Evolutionary conservation across 139 green algal species (phyloP).

Genomic region (Chlorella sorokiniana): DNA sequence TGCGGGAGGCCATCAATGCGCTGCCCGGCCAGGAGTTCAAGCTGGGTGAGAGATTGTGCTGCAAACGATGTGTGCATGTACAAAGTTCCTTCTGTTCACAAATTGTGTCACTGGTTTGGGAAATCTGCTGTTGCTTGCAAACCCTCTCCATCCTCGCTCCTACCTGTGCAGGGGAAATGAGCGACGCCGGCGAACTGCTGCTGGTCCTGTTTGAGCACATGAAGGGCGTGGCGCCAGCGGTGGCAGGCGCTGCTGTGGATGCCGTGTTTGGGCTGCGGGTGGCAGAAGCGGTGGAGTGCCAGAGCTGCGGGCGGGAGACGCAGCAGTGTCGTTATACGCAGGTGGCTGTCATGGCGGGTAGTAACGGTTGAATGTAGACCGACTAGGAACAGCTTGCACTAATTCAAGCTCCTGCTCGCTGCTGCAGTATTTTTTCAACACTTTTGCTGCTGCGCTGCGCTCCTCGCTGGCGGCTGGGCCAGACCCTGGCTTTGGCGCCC

Average conservation of each 20-base stretch:
- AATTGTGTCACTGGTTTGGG: no score
- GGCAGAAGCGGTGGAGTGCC: constrained; percentile 15
- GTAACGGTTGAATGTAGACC: not conserved
- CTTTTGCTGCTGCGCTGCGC: constrained; percentile 10
- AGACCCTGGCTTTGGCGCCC: not conserved
- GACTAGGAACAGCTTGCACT: not conserved
- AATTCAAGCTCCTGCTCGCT: no score
- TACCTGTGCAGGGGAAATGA: constrained; percentile 30
- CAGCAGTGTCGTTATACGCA: constrained; percentile 6
- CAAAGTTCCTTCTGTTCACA: no score
- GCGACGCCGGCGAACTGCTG: constrained; percentile 33
- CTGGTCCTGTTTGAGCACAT: constrained; percentile 33
- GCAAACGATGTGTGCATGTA: no score
- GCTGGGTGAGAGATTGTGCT: constrained; percentile 1
- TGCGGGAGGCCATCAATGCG: constrained; percentile 68
- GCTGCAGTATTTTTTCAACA: constrained; percentile 20
- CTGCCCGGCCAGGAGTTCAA: constrained; percentile 36
- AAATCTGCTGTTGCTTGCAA: no score
- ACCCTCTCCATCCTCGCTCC: not conserved
- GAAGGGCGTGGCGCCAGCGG: not conserved
- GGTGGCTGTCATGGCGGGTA: not conserved
- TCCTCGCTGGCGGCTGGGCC: not conserved
- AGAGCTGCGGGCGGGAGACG: not conserved
- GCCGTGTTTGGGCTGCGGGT: constrained; percentile 17
- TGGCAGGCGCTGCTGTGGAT: not conserved